Conservation (phyloP, 2,329 filamentous ascomycete species). For the Davidsoniella virescens region DNA sequence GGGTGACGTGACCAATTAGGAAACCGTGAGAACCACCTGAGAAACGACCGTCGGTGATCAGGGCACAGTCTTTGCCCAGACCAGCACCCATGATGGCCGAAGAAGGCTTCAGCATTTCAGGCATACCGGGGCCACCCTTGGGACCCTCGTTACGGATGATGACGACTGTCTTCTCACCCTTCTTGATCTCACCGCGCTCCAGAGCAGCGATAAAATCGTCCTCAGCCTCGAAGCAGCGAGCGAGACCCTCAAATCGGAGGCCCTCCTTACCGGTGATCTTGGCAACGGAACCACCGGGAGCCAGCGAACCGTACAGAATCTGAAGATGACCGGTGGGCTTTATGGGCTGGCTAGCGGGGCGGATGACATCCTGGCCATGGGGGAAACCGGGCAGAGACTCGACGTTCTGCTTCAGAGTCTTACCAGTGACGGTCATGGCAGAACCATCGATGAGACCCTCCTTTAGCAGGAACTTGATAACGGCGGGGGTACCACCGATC, state of each 20-base stretch:
- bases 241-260: constrained; percentile 63
- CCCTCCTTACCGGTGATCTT: constrained; percentile 95
- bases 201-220: constrained; percentile 63
- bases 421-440: constrained; percentile 73
- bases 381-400: constrained; percentile 58
- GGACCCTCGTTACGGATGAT: constrained; percentile 89
- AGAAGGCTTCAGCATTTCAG: constrained; percentile 85
- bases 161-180: constrained; percentile 75
- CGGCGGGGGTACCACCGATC: constrained; percentile 70
- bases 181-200: constrained; percentile 60
- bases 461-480: constrained; percentile 75
- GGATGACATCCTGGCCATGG: constrained; percentile 66
- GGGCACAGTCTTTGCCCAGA: constrained; percentile 57
- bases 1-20: constrained; percentile 75
- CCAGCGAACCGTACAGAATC: constrained; percentile 71
- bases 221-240: constrained; percentile 73
- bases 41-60: constrained; percentile 62
- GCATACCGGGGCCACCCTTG: constrained; percentile 87
- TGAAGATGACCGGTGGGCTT: constrained; percentile 78
- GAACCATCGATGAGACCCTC: constrained; percentile 67
- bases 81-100: constrained; percentile 86
- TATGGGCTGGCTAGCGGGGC: constrained; percentile 65
- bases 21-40: constrained; percentile 73
- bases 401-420: constrained; percentile 77
- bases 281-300: constrained; percentile 72